Evolutionary conservation across 2,329 filamentous ascomycete species (phyloP).

Genomic region (Phyllosticta capitalensis): DNA sequence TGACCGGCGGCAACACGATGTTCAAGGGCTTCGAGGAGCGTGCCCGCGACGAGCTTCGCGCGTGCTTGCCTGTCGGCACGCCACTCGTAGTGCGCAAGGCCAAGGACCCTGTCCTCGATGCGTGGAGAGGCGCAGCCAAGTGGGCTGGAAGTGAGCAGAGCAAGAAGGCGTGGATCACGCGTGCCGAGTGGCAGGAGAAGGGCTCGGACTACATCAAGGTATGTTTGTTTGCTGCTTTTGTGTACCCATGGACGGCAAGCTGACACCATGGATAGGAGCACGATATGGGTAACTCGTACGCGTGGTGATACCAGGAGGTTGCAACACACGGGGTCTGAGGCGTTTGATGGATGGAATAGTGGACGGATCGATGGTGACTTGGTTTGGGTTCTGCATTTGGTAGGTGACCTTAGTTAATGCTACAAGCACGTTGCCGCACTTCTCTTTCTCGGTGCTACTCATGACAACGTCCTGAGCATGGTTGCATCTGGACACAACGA

Average conservation of each 20-base stretch:
- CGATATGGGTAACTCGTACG: conserved; percentile 8
- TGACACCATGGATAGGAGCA: conserved; percentile 5
- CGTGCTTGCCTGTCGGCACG: conserved; percentile 60
- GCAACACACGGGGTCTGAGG: not conserved
- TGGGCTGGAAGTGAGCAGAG: conserved; percentile 61
- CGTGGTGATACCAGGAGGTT: conserved; percentile 3
- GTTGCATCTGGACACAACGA: too few relatives aligned
- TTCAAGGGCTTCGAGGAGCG: conserved; percentile 83
- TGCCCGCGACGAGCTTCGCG: conserved; percentile 60
- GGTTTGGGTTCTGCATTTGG: not conserved
- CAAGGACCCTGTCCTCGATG: conserved; percentile 68
- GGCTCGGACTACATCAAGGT: conserved; percentile 88
- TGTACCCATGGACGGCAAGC: not conserved
- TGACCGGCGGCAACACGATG: conserved; percentile 86
- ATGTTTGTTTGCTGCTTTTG: conserved; percentile 9
- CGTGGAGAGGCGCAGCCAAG: conserved; percentile 83
- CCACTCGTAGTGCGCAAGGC: conserved; percentile 64
- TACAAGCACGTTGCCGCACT: not conserved
- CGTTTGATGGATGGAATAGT: not conserved
- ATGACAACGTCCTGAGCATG: too few relatives aligned
- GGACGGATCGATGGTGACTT: not conserved
- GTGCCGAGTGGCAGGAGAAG: conserved; percentile 83
- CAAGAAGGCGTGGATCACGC: conserved; percentile 58
- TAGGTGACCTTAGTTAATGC: not conserved
- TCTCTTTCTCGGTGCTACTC: too few relatives aligned